Evolutionary conservation across 139 green algal species (phyloP).

Genomic region (Limnomonas spitsbergensis): DNA sequence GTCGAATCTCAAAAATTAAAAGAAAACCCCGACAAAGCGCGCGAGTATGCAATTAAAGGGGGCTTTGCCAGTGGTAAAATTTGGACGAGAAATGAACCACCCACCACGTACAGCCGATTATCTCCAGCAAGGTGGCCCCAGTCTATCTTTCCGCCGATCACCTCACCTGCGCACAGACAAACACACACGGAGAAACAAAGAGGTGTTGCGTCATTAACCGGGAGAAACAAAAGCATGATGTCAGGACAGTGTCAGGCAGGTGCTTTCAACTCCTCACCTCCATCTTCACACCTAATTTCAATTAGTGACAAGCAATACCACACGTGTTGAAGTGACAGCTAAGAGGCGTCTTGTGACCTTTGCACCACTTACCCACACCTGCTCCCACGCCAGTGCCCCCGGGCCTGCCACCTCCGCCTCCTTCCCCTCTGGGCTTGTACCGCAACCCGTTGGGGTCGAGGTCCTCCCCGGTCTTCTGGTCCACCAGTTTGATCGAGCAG

Average conservation of each 20-base stretch:
- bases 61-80: no score
- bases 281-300: no score
- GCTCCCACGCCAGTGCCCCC: not conserved
- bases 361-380: not conserved
- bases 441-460: slow-evolving; percentile 47
- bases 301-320: no score
- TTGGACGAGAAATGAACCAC: no score
- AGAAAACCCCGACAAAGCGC: no score
- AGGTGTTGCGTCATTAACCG: no score
- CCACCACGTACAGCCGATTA: slow-evolving; percentile 4
- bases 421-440: slow-evolving; percentile 38
- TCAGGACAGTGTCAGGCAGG: no score
- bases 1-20: no score
- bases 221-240: no score
- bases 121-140: slow-evolving; percentile 48
- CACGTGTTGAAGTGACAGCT: no score
- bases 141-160: slow-evolving; percentile 47
- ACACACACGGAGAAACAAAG: not conserved
- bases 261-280: not conserved
- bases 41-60: no score
- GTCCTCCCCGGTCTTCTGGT: slow-evolving; percentile 58
- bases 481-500: slow-evolving; percentile 70
- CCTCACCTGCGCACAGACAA: slow-evolving; percentile 20
- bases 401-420: not conserved
- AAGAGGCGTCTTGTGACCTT: no score